A percentile compares a stretch with the other conserved stretches of the same genome.
phyloP scores from a whole-genome alignment of 768 basidiomycete species.

The Mycena galericulata region DNA sequence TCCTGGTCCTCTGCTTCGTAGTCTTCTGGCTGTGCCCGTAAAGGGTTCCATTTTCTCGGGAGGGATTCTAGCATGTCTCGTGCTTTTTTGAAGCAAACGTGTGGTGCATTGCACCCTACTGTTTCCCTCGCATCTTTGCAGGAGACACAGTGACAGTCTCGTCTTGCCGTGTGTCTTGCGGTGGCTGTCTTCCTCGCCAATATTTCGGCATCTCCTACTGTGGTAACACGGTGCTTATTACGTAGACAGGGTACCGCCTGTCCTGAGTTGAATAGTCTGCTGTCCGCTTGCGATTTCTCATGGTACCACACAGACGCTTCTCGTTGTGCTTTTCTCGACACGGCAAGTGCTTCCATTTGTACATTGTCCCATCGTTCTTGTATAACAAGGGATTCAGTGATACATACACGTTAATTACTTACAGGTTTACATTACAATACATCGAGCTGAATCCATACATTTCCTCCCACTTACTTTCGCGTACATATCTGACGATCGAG shows the following conservation, averaged over 20 bases:
- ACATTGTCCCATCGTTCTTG: too few relatives aligned
- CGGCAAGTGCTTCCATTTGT: slow-evolving; percentile 25
- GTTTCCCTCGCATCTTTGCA: not conserved
- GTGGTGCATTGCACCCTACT: slow-evolving; percentile 16
- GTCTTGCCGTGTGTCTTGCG: not conserved
- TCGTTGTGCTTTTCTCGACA: slow-evolving; percentile 22
- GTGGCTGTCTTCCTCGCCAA: not conserved
- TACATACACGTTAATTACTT: too few relatives aligned
- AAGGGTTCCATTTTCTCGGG: slow-evolving; percentile 32
- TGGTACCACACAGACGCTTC: slow-evolving; percentile 35
- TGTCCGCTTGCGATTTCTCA: not conserved
- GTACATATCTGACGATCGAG: not conserved
- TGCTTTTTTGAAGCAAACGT: slow-evolving; percentile 24
- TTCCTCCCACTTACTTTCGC: too few relatives aligned
- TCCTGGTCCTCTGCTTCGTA: slow-evolving; percentile 1
- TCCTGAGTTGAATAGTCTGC: not conserved
- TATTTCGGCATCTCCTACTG: slow-evolving; percentile 18
- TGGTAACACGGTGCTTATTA: not conserved
- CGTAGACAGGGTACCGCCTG: slow-evolving; percentile 5
- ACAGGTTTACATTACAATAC: too few relatives aligned
- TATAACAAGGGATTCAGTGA: too few relatives aligned
- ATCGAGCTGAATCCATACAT: too few relatives aligned
- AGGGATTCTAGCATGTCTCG: slow-evolving; percentile 22
- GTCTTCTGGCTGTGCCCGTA: slow-evolving; percentile 11
- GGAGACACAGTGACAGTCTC: too few relatives aligned